Evolutionary conservation across 805 yeast genomes (phyloP).

Genomic region (Metschnikowia peoriensis): DNA sequence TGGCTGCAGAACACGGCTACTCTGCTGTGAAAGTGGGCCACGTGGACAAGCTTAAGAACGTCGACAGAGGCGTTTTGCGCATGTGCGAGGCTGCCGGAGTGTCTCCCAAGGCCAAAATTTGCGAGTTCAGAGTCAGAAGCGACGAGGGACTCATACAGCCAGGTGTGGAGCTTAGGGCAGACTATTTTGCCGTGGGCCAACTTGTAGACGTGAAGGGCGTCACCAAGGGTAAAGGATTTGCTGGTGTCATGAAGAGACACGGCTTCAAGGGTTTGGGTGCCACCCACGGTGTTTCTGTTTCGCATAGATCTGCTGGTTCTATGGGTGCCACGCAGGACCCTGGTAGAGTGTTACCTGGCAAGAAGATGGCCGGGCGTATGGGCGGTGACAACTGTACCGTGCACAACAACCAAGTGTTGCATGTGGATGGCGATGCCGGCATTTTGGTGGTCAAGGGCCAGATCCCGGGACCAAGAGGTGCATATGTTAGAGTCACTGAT

Average conservation of each 20-base stretch:
- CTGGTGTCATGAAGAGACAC: conserved; percentile 97
- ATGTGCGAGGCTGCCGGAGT: conserved; percentile 77
- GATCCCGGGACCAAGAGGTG: conserved; percentile 84
- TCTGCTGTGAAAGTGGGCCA: conserved; percentile 85
- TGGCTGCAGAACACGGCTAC: conserved; percentile 73
- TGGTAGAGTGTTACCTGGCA: conserved; percentile 94
- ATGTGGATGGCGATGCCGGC: conserved; percentile 78
- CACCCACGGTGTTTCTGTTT: conserved; percentile 90
- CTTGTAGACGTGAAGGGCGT: conserved; percentile 75
- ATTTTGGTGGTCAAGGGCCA: conserved; percentile 83
- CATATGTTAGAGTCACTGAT: conserved; percentile 73
- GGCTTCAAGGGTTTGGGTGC: conserved; percentile 88
- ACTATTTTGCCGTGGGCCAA: conserved; percentile 81
- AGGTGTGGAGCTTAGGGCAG: conserved; percentile 79
- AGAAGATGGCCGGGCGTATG: conserved; percentile 98
- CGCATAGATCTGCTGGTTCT: conserved; percentile 96
- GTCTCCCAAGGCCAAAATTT: conserved; percentile 73
- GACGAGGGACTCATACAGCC: conserved; percentile 64
- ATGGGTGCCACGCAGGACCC: conserved; percentile 95
- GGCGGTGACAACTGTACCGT: conserved; percentile 75
- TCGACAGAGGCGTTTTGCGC: conserved; percentile 59
- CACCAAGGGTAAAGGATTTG: conserved; percentile 93
- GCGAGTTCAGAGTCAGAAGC: conserved; percentile 77
- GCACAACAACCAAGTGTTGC: conserved; percentile 72
- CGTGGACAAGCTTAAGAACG: conserved; percentile 65